Conservation (phyloP, 2,329 filamentous ascomycete genomes). For the Botrytis elliptica region DNA sequence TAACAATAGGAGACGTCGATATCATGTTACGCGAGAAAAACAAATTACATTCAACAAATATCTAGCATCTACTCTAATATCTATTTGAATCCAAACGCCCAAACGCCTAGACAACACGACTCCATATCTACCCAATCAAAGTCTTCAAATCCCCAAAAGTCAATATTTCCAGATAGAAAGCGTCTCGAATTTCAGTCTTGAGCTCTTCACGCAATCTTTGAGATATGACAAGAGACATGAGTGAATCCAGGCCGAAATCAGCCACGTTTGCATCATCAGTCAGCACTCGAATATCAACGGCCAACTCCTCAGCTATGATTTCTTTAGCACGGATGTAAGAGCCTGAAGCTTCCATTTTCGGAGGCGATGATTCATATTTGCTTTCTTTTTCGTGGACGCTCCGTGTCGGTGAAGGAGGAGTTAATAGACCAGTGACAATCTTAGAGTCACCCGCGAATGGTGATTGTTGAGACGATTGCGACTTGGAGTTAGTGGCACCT, state of each 20-base stretch:
- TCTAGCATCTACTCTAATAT: not conserved
- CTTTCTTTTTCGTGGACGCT: not conserved
- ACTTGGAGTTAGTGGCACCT: not conserved
- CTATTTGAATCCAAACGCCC: not conserved
- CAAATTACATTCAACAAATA: not conserved
- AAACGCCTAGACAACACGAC: not conserved
- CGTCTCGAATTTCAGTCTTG: conserved; percentile 45
- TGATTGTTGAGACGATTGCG: not conserved
- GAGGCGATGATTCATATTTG: not conserved
- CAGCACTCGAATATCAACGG: conserved; percentile 47
- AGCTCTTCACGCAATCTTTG: conserved; percentile 57
- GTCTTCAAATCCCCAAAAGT: not conserved
- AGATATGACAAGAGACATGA: conserved; percentile 23
- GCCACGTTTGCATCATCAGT: conserved; percentile 50
- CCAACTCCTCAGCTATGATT: conserved; percentile 36
- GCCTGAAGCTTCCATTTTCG: not conserved
- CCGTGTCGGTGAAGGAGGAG: not conserved
- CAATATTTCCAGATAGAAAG: conserved; percentile 12
- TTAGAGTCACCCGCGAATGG: not conserved
- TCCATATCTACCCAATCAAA: not conserved
- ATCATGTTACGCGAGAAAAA: not conserved
- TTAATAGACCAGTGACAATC: not conserved
- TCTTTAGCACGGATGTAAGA: not conserved
- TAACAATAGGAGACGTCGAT: not conserved
- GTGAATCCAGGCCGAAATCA: not conserved